Conservation (phyloP, 2,329 filamentous ascomycete species). For the Xylaria sp. region DNA sequence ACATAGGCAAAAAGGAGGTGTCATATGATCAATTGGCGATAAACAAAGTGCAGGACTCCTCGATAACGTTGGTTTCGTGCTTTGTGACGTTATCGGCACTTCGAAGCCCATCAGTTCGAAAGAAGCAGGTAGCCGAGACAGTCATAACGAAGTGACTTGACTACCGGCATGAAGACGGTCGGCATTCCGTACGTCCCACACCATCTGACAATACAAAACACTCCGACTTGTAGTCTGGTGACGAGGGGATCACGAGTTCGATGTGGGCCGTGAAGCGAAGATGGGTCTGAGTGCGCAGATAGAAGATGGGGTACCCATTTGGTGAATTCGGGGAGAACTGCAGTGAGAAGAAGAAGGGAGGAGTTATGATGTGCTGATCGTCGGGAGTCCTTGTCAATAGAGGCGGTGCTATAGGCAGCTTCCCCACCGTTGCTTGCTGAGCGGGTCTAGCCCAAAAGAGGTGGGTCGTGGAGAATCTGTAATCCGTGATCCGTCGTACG, state of each 20-base stretch:
- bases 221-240: conserved; percentile 13
- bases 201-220: conserved; percentile 2
- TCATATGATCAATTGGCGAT: neutral
- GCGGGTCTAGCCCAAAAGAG: neutral
- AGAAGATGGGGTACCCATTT: neutral
- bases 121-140: conserved; percentile 15
- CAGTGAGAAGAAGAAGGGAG: conserved; percentile 9
- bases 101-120: conserved; percentile 11
- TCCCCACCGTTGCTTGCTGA: neutral
- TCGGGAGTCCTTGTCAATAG: neutral
- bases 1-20: neutral
- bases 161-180: conserved; percentile 13
- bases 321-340: neutral
- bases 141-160: conserved; percentile 7
- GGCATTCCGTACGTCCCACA: conserved; percentile 5
- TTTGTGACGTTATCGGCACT: conserved; percentile 14
- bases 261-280: conserved; percentile 8
- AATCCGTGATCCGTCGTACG: neutral
- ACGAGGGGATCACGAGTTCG: conserved; percentile 1
- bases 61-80: neutral
- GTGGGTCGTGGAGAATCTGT: neutral
- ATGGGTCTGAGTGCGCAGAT: neutral
- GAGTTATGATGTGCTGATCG: neutral
- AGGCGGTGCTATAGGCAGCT: neutral
- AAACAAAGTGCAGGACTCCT: neutral